Percentiles rank a stretch among this genome's conserved stretches.
Evolutionary conservation across 2,329 filamentous ascomycete genomes (phyloP).

Genomic region (Penicillium crustosum): DNA sequence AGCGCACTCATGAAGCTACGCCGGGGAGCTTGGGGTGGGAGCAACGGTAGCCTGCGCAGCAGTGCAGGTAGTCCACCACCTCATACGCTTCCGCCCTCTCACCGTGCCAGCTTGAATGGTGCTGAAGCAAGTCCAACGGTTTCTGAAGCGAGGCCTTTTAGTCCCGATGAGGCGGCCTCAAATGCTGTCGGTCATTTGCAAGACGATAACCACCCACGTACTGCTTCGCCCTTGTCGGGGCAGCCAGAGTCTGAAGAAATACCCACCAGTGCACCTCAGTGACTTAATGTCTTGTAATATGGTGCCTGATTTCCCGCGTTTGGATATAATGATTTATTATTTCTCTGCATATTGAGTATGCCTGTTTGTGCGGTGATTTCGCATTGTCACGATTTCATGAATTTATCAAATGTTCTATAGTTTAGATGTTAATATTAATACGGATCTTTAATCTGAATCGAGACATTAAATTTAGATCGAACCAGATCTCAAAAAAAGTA

Average conservation of each 20-base stretch:
- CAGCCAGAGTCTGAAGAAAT: constrained; percentile 12
- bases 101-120: constrained; percentile 37
- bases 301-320: background rate
- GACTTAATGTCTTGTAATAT: constrained; percentile 17
- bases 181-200: constrained; percentile 6
- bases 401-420: background rate
- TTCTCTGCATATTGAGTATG: constrained; percentile 10
- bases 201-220: constrained; percentile 15
- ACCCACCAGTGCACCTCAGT: constrained; percentile 12
- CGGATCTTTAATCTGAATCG: background rate
- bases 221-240: constrained; percentile 13
- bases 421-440: constrained; percentile 6
- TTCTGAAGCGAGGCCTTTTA: constrained; percentile 14
- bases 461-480: background rate
- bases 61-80: constrained; percentile 46
- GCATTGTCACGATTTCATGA: constrained; percentile 6
- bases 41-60: constrained; percentile 69
- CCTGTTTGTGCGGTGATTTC: background rate
- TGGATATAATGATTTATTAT: constrained; percentile 17
- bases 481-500: background rate
- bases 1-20: constrained; percentile 71
- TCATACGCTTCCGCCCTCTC: constrained; percentile 33
- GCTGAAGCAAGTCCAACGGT: constrained; percentile 34
- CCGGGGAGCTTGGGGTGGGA: constrained; percentile 76
- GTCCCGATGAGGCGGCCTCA: constrained; percentile 15